Conservation (phyloP, 169 alveolate species). For the Plasmodium inui region DNA sequence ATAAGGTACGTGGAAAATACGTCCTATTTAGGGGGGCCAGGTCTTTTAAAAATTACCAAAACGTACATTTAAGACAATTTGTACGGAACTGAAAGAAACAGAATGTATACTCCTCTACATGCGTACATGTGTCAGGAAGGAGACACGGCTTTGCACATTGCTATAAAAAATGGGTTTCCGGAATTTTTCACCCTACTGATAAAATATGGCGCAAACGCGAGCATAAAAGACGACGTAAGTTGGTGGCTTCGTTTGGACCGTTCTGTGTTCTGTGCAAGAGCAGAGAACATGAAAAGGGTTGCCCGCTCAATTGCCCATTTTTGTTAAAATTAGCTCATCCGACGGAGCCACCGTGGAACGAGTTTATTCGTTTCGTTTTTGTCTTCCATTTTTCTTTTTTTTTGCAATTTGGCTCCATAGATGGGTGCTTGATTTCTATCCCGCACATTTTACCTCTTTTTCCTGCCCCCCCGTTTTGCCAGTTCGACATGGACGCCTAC, state of each 20-base stretch:
- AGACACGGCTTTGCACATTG: slow-evolving; percentile 64
- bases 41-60: background rate
- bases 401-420: background rate
- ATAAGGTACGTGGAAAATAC: slow-evolving; percentile 23
- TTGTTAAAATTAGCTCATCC: background rate
- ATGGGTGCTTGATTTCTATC: background rate
- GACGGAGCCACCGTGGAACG: background rate
- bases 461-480: background rate
- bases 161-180: slow-evolving; percentile 72
- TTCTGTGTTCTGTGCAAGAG: background rate
- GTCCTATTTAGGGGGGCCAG: background rate
- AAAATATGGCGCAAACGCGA: slow-evolving; percentile 54
- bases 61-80: background rate
- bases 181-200: slow-evolving; percentile 36
- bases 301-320: background rate
- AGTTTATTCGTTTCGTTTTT: background rate
- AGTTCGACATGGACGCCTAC: slow-evolving; percentile 62
- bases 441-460: background rate
- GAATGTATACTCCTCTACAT: background rate
- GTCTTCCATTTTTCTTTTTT: background rate
- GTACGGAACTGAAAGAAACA: background rate
- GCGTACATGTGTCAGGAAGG: slow-evolving; percentile 38
- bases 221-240: slow-evolving; percentile 67
- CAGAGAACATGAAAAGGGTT: background rate
- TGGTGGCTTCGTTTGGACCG: background rate